Conservation (phyloP, 106 monocot species). For the Acorus calamus region DNA sequence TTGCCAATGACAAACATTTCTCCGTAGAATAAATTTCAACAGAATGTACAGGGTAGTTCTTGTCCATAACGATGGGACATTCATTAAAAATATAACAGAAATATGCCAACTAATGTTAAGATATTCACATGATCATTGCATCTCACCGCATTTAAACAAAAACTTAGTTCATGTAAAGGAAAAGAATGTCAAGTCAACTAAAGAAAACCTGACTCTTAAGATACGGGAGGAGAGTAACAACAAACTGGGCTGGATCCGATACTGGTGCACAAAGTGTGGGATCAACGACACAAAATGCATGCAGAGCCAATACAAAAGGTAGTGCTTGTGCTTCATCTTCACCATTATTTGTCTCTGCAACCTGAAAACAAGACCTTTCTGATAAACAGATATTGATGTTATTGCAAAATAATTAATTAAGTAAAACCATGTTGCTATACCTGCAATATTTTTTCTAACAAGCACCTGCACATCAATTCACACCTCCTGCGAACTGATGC, state of each 20-base stretch:
- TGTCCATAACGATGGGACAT: no score
- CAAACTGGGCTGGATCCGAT: conserved; percentile 86
- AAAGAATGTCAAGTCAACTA: background rate
- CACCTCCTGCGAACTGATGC: conserved; percentile 78
- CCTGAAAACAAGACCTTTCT: conserved; percentile 24
- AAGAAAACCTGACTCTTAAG: conserved; percentile 78
- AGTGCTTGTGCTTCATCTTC: conserved; percentile 76
- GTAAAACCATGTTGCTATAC: conserved; percentile 14
- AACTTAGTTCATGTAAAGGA: background rate
- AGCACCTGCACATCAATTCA: conserved; percentile 84
- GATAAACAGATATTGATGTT: no score
- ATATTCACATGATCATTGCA: no score
- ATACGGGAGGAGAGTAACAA: conserved; percentile 94
- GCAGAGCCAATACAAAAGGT: conserved; percentile 85
- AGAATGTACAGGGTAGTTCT: no score
- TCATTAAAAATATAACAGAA: no score
- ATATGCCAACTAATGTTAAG: no score
- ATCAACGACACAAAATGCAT: conserved; percentile 98
- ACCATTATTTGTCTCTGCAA: conserved; percentile 61
- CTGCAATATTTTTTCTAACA: conserved; percentile 95
- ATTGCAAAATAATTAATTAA: no score
- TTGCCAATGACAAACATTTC: no score
- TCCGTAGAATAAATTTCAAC: no score
- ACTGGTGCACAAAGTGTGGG: conserved; percentile 79
- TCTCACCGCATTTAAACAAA: no score